Evolutionary conservation across 1,284 basidiomycete genomes (phyloP).

Genomic region (Microbotryum scabiosae): DNA sequence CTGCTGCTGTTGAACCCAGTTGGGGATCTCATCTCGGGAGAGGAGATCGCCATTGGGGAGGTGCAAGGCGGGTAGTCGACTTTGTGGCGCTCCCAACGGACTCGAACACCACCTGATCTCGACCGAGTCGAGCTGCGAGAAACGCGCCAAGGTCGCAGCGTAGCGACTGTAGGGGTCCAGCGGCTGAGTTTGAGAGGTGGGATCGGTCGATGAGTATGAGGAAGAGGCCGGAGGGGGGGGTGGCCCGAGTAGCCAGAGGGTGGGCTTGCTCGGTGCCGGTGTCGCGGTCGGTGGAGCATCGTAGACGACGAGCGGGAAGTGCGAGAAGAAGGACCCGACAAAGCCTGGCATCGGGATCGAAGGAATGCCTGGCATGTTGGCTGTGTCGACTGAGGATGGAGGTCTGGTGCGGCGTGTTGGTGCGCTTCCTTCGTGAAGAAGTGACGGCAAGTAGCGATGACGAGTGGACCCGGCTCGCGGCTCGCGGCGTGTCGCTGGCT

Average conservation of each 20-base stretch:
- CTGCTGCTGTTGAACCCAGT: not conserved
- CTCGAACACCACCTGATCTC: conserved; percentile 6
- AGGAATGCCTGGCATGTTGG: no score
- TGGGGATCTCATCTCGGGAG: conserved; percentile 5
- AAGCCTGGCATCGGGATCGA: not conserved
- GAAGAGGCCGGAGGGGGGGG: conserved; percentile 2
- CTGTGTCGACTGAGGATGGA: no score
- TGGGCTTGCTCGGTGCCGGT: conserved; percentile 1
- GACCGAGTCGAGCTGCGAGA: not conserved
- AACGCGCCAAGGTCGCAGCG: conserved; percentile 14
- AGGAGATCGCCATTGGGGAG: conserved; percentile 15
- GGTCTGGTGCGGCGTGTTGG: no score
- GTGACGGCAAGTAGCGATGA: no score
- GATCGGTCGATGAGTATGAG: not conserved
- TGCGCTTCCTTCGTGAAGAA: no score
- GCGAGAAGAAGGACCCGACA: conserved; percentile 11
- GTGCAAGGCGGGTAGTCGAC: conserved; percentile 13
- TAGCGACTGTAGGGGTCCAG: conserved; percentile 21
- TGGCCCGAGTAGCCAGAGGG: conserved; percentile 19
- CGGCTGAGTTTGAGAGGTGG: conserved; percentile 8
- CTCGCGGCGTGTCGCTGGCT: no score
- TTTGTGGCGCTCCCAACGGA: conserved; percentile 8
- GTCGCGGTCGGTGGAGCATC: not conserved
- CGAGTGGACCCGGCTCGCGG: no score
- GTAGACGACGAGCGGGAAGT: conserved; percentile 21